A percentile compares a stretch with the other conserved stretches of the same genome.
These are phyloP conservation scores for Umbilicaria muhlenbergii DNA, from an alignment of 495 filamentous ascomycete species.

Conservation along the genomic window DNA sequence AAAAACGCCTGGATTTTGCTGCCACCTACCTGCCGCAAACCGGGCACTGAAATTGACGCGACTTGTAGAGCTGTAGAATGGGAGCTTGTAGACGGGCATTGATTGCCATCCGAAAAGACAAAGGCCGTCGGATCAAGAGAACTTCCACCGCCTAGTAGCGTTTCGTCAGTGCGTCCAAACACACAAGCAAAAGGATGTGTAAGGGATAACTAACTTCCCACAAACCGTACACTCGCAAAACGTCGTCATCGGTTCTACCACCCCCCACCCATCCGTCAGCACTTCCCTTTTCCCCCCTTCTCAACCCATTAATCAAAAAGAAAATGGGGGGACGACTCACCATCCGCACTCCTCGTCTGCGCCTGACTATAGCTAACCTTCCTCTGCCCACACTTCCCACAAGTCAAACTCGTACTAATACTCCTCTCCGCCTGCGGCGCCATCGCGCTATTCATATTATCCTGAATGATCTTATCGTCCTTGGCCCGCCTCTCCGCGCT, in stretches of 20 bases:
- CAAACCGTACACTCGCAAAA: constrained; percentile 35
- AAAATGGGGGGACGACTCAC: too few relatives aligned
- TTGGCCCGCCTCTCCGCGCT: constrained; percentile 49
- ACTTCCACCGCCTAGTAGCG: constrained; percentile 3
- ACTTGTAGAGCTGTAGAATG: too few relatives aligned
- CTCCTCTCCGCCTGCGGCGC: constrained; percentile 77
- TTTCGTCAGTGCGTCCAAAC: too few relatives aligned
- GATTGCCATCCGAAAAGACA: too few relatives aligned
- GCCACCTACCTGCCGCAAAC: too few relatives aligned
- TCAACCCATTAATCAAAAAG: too few relatives aligned
- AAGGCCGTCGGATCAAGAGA: too few relatives aligned
- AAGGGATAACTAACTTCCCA: constrained; percentile 20
- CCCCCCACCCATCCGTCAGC: not conserved
- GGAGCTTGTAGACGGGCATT: too few relatives aligned
- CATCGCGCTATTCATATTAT: constrained; percentile 93
- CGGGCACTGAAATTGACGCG: too few relatives aligned
- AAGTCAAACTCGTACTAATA: constrained; percentile 73
- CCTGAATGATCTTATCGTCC: constrained; percentile 57
- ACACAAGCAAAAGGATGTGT: too few relatives aligned
- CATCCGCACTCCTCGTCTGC: constrained; percentile 89
- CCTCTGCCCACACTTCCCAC: constrained; percentile 77
- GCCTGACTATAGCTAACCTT: constrained; percentile 93
- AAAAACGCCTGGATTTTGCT: too few relatives aligned
- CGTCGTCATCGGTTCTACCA: constrained; percentile 23
- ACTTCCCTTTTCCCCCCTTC: too few relatives aligned